Percentiles rank a stretch among this genome's conserved stretches.
Evolutionary conservation across 371 early-diverging fungal genomes (phyloP).

Genomic region (Mucor plumbeus): DNA sequence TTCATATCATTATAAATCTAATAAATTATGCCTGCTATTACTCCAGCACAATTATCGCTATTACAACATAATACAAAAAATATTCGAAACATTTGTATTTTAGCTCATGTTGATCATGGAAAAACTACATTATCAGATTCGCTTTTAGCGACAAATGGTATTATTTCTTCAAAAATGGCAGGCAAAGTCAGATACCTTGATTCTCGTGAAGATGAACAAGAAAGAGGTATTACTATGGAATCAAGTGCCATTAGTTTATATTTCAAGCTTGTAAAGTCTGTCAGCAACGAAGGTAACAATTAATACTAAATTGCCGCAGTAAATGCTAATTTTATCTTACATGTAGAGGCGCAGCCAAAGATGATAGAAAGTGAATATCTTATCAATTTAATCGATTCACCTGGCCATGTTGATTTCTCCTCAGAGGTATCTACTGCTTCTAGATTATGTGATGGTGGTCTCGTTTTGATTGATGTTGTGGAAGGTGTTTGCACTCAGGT

Average conservation of each 20-base stretch:
- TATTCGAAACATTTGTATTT: slow-evolving; percentile 95
- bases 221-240: slow-evolving; percentile 99
- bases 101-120: slow-evolving; percentile 99
- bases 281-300: slow-evolving; percentile 23
- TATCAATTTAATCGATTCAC: slow-evolving; percentile 99
- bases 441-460: slow-evolving; percentile 94
- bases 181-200: slow-evolving; percentile 99
- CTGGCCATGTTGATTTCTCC: slow-evolving; percentile 99
- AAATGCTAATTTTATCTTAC: background rate
- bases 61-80: slow-evolving; percentile 68
- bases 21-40: slow-evolving; percentile 66
- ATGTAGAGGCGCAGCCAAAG: slow-evolving; percentile 25
- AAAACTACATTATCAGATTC: slow-evolving; percentile 99
- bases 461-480: slow-evolving; percentile 98
- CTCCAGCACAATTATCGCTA: slow-evolving; percentile 60
- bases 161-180: slow-evolving; percentile 95
- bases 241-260: slow-evolving; percentile 94
- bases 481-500: slow-evolving; percentile 99
- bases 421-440: slow-evolving; percentile 97
- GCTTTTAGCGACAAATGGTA: slow-evolving; percentile 96
- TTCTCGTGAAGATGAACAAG: slow-evolving; percentile 98
- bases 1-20: background rate
- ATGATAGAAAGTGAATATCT: slow-evolving; percentile 73
- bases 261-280: slow-evolving; percentile 70
- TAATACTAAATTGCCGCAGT: background rate